Evolutionary conservation across 75 land plant genomes (phyloP), one percentile per base, ranked within the genome.

Genomic region (Pinus tabuliformis): DNA sequence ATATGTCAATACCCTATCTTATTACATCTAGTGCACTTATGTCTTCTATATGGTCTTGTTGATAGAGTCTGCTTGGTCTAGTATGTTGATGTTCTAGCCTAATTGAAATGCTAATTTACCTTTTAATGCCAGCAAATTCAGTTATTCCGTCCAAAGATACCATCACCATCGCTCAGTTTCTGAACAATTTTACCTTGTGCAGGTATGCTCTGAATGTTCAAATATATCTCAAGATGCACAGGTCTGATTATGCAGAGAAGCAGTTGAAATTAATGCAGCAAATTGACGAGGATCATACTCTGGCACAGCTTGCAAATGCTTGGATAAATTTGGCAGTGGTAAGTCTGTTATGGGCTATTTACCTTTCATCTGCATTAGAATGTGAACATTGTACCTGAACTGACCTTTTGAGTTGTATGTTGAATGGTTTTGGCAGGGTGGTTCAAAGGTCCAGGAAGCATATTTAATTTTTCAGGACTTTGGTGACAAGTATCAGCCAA

Each of bases 271-370:
- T 87, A 49, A 97, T 97, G 99, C 99, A 97, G 60, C 98, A 92
- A 73, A 83, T 86, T 73, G 99, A 97, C 79, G 99, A 97, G 75
- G 99, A 97, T 57, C 99, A 97, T 70, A 93, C 99, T 6, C 80
- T 97, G 33, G 93, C 99, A 62, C 99, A 97, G 75, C 90, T 97
- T 74, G 96, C 99, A 73, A 95, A 88, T 93, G 99, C 99, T 61
- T 97, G 99, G 98, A 62, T 89, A 18, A 89, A 95, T 73, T 76
- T 97, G 75, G 89, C 98, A 68, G 89, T 97, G 88, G 99, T 97
- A 79, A 39, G 77, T 66, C 59, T 42, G 39, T 59, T 28, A 59
- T 37, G 21, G 54, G 6, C 52, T 45, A 21, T 59, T 54, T 59
- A 54, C 26, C 62, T 58, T n/a, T 4, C 36, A 18, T 20, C 52